Conservation (phyloP, 768 basidiomycete species). For the Collybiopsis luxurians region DNA sequence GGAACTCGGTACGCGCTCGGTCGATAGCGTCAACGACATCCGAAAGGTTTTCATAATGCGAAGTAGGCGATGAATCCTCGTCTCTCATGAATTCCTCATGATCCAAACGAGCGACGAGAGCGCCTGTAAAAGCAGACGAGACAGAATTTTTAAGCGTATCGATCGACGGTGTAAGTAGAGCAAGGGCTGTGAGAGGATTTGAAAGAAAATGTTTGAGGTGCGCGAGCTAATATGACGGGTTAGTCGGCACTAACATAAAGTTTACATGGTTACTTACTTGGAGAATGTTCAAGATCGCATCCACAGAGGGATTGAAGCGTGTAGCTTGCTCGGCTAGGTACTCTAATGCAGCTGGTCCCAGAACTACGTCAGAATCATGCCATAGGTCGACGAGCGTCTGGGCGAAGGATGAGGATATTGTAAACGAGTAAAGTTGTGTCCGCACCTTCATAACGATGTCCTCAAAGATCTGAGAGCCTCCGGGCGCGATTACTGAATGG, state of each 20-base stretch:
- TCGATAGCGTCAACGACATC: slow-evolving; percentile 32
- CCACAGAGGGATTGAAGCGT: slow-evolving; percentile 56
- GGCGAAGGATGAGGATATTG: not conserved
- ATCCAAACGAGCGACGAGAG: slow-evolving; percentile 34
- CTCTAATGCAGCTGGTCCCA: slow-evolving; percentile 57
- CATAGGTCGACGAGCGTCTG: slow-evolving; percentile 60
- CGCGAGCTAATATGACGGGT: slow-evolving; percentile 40
- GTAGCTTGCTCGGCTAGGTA: slow-evolving; percentile 56
- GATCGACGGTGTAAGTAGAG: slow-evolving; percentile 25
- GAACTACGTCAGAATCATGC: slow-evolving; percentile 31
- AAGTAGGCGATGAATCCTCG: not conserved
- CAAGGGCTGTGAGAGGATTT: slow-evolving; percentile 51
- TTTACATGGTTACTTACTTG: slow-evolving; percentile 42
- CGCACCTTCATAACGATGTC: slow-evolving; percentile 53
- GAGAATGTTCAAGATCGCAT: slow-evolving; percentile 53
- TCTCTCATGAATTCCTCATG: not conserved
- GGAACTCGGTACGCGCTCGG: slow-evolving; percentile 34
- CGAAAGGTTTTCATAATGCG: slow-evolving; percentile 11
- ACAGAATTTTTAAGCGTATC: slow-evolving; percentile 11
- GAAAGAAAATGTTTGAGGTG: slow-evolving; percentile 68
- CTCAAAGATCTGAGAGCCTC: slow-evolving; percentile 47
- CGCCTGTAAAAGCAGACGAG: slow-evolving; percentile 30
- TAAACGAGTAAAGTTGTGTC: not conserved
- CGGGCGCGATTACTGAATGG: slow-evolving; percentile 47
- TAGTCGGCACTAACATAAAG: not conserved